Conservation (phyloP, 345 rosid genomes). For the Raphanus raphanistrum region DNA sequence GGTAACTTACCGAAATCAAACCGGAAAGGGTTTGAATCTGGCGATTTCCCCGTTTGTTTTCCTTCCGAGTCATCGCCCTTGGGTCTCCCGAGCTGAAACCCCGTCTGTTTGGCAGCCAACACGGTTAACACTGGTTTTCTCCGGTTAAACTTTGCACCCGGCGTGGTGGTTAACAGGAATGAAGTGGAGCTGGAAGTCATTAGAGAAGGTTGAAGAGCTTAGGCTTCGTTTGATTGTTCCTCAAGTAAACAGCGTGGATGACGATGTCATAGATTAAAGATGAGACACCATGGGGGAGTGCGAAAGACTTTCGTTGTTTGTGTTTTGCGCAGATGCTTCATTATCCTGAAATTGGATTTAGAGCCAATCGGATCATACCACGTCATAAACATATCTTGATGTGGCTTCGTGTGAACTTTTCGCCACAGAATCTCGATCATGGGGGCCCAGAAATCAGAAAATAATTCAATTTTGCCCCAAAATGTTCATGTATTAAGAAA, state of each 20-base stretch:
- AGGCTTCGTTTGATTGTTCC: conserved; percentile 25
- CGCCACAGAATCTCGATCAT: conserved; percentile 37
- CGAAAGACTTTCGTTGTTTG: conserved; percentile 21
- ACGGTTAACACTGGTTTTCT: conserved; percentile 49
- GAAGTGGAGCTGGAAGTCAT: conserved; percentile 73
- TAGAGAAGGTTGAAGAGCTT: conserved; percentile 46
- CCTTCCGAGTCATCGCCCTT: conserved; percentile 44
- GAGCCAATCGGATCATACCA: conserved; percentile 53
- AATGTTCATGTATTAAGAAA: background rate
- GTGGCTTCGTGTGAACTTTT: conserved; percentile 5
- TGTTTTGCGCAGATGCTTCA: conserved; percentile 29
- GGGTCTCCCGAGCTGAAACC: conserved; percentile 52
- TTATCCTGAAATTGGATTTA: conserved; percentile 40
- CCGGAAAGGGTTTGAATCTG: conserved; percentile 55
- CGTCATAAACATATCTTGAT: conserved; percentile 39
- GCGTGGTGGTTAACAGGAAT: conserved; percentile 53
- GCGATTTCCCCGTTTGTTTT: conserved; percentile 37
- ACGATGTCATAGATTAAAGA: conserved; percentile 21
- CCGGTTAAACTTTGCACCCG: conserved; percentile 42
- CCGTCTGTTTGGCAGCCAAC: conserved; percentile 64
- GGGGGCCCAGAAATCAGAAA: background rate
- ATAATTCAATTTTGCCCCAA: background rate
- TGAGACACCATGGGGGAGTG: conserved; percentile 33
- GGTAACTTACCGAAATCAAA: conserved; percentile 61
- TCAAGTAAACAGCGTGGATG: conserved; percentile 31